A percentile compares a stretch with the other conserved stretches of the same genome.
These are phyloP conservation scores for Mariannaea elegans DNA, from an alignment of 2,329 filamentous ascomycete species.

Conservation along the genomic window DNA sequence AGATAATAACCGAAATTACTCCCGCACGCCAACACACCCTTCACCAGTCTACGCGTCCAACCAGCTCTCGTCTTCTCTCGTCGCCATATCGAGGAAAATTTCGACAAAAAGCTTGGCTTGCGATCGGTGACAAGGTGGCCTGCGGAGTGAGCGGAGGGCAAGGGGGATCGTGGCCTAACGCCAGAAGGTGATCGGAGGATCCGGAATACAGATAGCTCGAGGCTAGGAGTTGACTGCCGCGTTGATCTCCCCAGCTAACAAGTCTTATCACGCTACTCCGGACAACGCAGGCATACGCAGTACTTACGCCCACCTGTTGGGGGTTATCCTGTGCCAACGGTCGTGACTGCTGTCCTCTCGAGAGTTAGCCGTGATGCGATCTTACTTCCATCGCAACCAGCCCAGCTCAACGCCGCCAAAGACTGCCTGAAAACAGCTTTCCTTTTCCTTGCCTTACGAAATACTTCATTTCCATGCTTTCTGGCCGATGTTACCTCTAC, in stretches of 20 bases:
- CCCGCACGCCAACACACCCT: slow-evolving; percentile 41
- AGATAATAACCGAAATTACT: slow-evolving; percentile 49
- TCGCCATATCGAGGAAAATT: slow-evolving; percentile 21
- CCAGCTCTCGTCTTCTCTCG: slow-evolving; percentile 6
- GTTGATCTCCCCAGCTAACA: slow-evolving; percentile 6
- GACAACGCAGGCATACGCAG: neutral
- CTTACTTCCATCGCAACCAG: neutral
- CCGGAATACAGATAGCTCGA: slow-evolving; percentile 11
- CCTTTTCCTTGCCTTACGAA: neutral
- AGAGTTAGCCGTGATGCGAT: neutral
- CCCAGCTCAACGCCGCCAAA: neutral
- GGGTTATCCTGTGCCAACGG: neutral
- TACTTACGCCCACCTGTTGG: neutral
- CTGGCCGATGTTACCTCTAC: slow-evolving; percentile 8
- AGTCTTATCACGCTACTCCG: neutral
- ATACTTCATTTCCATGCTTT: neutral
- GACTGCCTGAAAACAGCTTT: neutral
- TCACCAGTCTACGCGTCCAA: slow-evolving; percentile 32
- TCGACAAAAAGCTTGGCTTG: slow-evolving; percentile 19
- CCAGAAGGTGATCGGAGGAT: slow-evolving; percentile 6
- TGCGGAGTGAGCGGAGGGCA: neutral
- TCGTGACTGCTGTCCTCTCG: neutral
- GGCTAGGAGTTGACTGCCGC: slow-evolving; percentile 4
- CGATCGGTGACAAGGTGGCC: slow-evolving; percentile 18
- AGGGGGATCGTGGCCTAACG: slow-evolving; percentile 19